Evolutionary conservation across 2,329 filamentous ascomycete species (phyloP).

Genomic region (Juglanconis oblonga): DNA sequence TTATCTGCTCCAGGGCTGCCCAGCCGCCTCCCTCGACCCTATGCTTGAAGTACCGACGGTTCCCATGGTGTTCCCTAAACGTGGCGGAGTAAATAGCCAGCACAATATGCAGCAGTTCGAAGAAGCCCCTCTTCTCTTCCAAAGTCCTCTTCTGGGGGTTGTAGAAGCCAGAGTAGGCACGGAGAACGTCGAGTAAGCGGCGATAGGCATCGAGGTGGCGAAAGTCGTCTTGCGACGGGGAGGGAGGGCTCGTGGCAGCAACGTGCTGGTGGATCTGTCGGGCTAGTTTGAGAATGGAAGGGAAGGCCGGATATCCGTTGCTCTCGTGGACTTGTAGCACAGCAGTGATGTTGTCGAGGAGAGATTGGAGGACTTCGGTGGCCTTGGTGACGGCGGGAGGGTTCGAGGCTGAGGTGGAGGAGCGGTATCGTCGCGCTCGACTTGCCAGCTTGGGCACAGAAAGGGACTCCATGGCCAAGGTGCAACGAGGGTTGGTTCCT

Average conservation of each 20-base stretch:
- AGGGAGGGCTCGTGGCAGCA: slow-evolving; percentile 43
- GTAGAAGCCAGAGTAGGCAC: slow-evolving; percentile 73
- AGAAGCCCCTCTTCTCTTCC: slow-evolving; percentile 62
- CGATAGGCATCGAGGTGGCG: slow-evolving; percentile 78
- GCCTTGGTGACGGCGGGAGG: slow-evolving; percentile 57
- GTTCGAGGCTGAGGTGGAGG: slow-evolving; percentile 60
- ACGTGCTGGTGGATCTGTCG: slow-evolving; percentile 65
- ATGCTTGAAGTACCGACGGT: slow-evolving; percentile 80
- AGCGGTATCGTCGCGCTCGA: slow-evolving; percentile 57
- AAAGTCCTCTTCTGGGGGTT: slow-evolving; percentile 60
- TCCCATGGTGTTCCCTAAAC: slow-evolving; percentile 77
- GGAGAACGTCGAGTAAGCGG: slow-evolving; percentile 65
- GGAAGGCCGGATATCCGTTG: slow-evolving; percentile 46
- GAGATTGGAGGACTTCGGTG: slow-evolving; percentile 53
- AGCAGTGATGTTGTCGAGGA: slow-evolving; percentile 47
- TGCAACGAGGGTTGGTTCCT: background rate
- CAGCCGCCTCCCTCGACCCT: slow-evolving; percentile 76
- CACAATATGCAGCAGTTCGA: slow-evolving; percentile 68
- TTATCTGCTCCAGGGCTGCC: slow-evolving; percentile 69
- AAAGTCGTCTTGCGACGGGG: slow-evolving; percentile 72
- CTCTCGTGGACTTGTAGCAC: slow-evolving; percentile 30
- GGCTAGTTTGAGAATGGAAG: slow-evolving; percentile 52
- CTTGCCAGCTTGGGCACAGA: slow-evolving; percentile 43
- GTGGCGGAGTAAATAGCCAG: slow-evolving; percentile 72
- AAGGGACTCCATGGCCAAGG: slow-evolving; percentile 15